These are phyloP conservation scores for Remersonia thermophila DNA, from an alignment of 2,329 filamentous ascomycete species.

Conservation along the genomic window DNA sequence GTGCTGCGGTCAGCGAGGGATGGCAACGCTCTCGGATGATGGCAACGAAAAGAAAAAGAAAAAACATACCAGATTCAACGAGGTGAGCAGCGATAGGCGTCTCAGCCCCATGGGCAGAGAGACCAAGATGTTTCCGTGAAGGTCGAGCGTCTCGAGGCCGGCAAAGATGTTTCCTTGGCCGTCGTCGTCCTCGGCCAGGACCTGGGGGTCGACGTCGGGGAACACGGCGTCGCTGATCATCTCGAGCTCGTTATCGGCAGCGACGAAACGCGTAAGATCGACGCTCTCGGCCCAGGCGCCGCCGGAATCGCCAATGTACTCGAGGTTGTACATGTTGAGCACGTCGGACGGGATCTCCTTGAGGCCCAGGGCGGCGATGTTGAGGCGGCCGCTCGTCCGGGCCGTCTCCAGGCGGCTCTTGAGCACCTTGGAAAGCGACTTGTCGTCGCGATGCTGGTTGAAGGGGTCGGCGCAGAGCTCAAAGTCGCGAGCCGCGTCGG, in stretches of 20 bases:
- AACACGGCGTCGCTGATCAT: constrained; percentile 63
- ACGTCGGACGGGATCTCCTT: constrained; percentile 72
- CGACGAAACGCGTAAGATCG: constrained; percentile 71
- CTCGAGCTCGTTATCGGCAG: constrained; percentile 80
- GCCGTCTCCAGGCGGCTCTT: constrained; percentile 61
- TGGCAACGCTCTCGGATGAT: no score
- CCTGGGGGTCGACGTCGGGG: constrained; percentile 52
- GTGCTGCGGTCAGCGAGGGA: no score
- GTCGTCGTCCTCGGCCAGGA: constrained; percentile 52
- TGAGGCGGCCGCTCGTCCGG: constrained; percentile 67
- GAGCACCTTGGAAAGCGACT: constrained; percentile 52
- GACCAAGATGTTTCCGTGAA: constrained; percentile 72
- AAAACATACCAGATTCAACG: constrained; percentile 61
- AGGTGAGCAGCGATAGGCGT: constrained; percentile 60
- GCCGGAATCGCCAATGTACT: constrained; percentile 48
- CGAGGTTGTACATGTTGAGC: constrained; percentile 78
- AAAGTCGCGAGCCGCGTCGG: constrained; percentile 40
- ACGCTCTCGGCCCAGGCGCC: constrained; percentile 84
- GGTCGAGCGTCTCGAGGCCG: constrained; percentile 65
- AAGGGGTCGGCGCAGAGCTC: constrained; percentile 55
- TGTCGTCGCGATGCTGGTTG: constrained; percentile 48
- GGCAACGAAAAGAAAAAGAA: no score
- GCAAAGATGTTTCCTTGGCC: constrained; percentile 64
- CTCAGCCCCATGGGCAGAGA: constrained; percentile 64
- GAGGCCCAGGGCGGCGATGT: constrained; percentile 74